A percentile compares a stretch with the other conserved stretches of the same genome.
Conservation (phyloP, 2,329 filamentous ascomycete species). For the Lecanicillium sp. region DNA sequence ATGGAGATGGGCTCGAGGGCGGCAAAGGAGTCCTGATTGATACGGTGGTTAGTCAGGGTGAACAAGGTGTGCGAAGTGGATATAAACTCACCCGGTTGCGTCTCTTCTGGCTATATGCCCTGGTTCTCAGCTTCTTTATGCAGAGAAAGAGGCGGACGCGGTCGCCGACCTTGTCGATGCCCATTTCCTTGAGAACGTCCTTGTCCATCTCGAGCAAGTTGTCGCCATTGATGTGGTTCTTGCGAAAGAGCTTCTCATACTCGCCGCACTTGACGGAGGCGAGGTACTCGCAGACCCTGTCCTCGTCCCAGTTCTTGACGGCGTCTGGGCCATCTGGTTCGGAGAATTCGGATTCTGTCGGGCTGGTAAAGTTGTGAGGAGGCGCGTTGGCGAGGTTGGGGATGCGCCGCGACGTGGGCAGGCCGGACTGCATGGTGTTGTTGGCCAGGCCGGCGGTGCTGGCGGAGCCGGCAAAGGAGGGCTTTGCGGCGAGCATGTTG, state of each 20-base stretch:
- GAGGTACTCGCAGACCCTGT: constrained; percentile 85
- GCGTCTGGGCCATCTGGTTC: constrained; percentile 70
- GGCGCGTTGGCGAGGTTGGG: constrained; percentile 36
- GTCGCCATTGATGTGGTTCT: constrained; percentile 95
- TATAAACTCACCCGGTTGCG: constrained; percentile 65
- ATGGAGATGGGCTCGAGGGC: constrained; percentile 56
- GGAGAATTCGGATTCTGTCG: constrained; percentile 89
- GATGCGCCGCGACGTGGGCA: constrained; percentile 44
- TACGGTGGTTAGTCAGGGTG: constrained; percentile 1
- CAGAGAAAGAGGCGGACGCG: constrained; percentile 83
- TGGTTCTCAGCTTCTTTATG: constrained; percentile 75
- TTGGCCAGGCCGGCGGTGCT: constrained; percentile 37
- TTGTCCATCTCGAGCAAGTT: constrained; percentile 97
- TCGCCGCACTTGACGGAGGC: constrained; percentile 86
- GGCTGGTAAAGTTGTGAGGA: constrained; percentile 62
- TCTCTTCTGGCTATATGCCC: constrained; percentile 69
- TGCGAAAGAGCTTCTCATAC: constrained; percentile 82
- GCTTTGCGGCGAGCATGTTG: constrained; percentile 68
- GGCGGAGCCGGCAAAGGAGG: constrained; percentile 53
- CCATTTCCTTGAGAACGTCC: constrained; percentile 93
- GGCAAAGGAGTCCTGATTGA: constrained; percentile 68
- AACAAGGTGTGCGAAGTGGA: neutral
- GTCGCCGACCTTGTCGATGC: constrained; percentile 95
- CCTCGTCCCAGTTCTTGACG: constrained; percentile 83
- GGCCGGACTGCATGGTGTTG: constrained; percentile 37